Percentiles rank a stretch among this genome's conserved stretches.
These are phyloP conservation scores for Zygosaccharomyces kombuchaensis DNA, from an alignment of 805 yeast species.

Conservation along the genomic window DNA sequence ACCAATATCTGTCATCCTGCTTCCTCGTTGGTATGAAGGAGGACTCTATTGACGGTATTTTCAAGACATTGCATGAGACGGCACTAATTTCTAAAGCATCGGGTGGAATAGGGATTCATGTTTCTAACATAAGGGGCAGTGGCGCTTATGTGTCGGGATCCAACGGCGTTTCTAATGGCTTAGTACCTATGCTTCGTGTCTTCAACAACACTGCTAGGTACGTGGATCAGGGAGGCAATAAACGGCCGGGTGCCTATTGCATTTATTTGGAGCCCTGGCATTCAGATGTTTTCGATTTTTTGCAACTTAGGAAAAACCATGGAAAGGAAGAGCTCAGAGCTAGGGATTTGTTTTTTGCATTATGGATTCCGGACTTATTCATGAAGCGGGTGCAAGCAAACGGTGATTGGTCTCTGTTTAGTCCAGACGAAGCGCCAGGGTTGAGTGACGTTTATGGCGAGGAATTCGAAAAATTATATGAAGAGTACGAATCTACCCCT, in stretches of 20 bases:
- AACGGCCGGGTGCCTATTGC: slow-evolving; percentile 97
- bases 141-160: slow-evolving; percentile 91
- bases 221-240: slow-evolving; percentile 98
- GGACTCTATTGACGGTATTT: slow-evolving; percentile 94
- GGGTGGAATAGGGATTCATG: slow-evolving; percentile 92
- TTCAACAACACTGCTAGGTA: slow-evolving; percentile 94
- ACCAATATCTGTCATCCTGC: slow-evolving; percentile 85
- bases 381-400: slow-evolving; percentile 83
- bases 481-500: slow-evolving; percentile 57
- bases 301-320: slow-evolving; percentile 86
- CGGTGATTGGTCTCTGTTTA: slow-evolving; percentile 82
- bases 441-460: slow-evolving; percentile 78
- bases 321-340: slow-evolving; percentile 94
- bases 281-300: slow-evolving; percentile 78
- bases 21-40: slow-evolving; percentile 87
- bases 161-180: slow-evolving; percentile 87
- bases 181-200: slow-evolving; percentile 94
- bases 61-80: slow-evolving; percentile 78
- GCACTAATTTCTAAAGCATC: slow-evolving; percentile 92
- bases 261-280: slow-evolving; percentile 97
- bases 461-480: slow-evolving; percentile 69
- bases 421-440: slow-evolving; percentile 87
- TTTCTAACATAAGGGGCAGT: slow-evolving; percentile 78
- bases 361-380: slow-evolving; percentile 93
- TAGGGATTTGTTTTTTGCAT: slow-evolving; percentile 85